phyloP scores from a whole-genome alignment of 805 yeast genomes.

The Metschnikowia gelsemii region DNA sequence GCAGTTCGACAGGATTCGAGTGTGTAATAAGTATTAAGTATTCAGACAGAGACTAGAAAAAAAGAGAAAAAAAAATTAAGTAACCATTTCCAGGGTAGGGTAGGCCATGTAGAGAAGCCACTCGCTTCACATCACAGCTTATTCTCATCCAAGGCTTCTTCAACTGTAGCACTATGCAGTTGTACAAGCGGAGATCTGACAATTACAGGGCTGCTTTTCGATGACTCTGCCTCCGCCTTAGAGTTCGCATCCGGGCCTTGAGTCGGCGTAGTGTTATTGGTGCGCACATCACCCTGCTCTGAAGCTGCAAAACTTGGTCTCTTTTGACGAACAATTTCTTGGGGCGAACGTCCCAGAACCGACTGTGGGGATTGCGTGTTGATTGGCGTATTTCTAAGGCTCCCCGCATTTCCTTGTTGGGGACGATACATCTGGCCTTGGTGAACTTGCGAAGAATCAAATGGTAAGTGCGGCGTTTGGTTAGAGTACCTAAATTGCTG shows the following conservation, averaged over 20 bases:
- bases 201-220: slow-evolving; percentile 8
- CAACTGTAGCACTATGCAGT: slow-evolving; percentile 4
- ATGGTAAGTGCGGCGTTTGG: slow-evolving; percentile 11
- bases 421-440: slow-evolving; percentile 8
- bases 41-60: slow-evolving; percentile 2
- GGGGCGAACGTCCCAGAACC: slow-evolving; percentile 32
- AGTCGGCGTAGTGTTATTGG: slow-evolving; percentile 8
- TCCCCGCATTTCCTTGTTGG: slow-evolving; percentile 12
- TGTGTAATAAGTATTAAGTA: slow-evolving; percentile 5
- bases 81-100: neutral
- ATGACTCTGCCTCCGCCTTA: slow-evolving; percentile 1
- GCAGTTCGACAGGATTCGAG: slow-evolving; percentile 14
- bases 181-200: slow-evolving; percentile 12
- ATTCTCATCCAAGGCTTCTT: neutral
- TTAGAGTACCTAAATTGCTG: neutral
- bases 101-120: neutral
- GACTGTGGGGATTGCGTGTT: slow-evolving; percentile 29
- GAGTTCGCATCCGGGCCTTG: slow-evolving; percentile 1
- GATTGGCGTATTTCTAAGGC: slow-evolving; percentile 22
- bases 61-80: neutral
- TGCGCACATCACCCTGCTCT: neutral
- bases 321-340: slow-evolving; percentile 26
- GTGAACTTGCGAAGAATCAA: slow-evolving; percentile 8
- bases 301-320: slow-evolving; percentile 1
- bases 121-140: no score